Evolutionary conservation across 2,329 filamentous ascomycete species (phyloP).

Genomic region (Aspergillus quadrilineatus): DNA sequence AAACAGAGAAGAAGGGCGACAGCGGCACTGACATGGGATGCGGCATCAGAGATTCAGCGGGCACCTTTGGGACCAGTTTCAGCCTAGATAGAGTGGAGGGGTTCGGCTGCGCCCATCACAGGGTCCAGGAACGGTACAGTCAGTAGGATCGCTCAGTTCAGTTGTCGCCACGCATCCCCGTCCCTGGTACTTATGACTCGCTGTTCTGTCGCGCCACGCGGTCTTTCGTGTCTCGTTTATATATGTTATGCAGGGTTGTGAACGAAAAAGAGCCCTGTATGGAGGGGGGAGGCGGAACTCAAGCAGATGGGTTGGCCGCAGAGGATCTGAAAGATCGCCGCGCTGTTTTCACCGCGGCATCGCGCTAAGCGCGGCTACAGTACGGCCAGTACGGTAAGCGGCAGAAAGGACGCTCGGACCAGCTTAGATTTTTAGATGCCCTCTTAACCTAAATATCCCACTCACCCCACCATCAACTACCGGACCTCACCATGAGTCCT

Average conservation of each 20-base stretch:
- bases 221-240: not conserved
- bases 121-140: slow-evolving; percentile 9
- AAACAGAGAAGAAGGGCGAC: not conserved
- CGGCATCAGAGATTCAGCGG: not conserved
- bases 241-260: slow-evolving; percentile 11
- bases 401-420: slow-evolving; percentile 36
- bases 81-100: slow-evolving; percentile 16
- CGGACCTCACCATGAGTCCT: slow-evolving; percentile 17
- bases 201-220: not conserved
- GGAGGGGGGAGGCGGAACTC: not conserved
- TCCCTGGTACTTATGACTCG: slow-evolving; percentile 5
- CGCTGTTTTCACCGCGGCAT: slow-evolving; percentile 18
- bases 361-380: slow-evolving; percentile 31
- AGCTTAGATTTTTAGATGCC: slow-evolving; percentile 32
- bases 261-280: slow-evolving; percentile 7
- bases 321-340: slow-evolving; percentile 22
- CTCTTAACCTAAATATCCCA: not conserved
- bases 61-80: not conserved
- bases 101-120: slow-evolving; percentile 21
- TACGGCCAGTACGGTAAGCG: too few relatives aligned
- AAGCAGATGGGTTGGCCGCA: slow-evolving; percentile 13
- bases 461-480: slow-evolving; percentile 1
- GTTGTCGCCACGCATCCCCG: slow-evolving; percentile 18
- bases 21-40: not conserved
- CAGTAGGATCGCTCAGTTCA: slow-evolving; percentile 9